phyloP scores from a whole-genome alignment of 2,329 filamentous ascomycete species.

The Colletotrichum lupini region DNA sequence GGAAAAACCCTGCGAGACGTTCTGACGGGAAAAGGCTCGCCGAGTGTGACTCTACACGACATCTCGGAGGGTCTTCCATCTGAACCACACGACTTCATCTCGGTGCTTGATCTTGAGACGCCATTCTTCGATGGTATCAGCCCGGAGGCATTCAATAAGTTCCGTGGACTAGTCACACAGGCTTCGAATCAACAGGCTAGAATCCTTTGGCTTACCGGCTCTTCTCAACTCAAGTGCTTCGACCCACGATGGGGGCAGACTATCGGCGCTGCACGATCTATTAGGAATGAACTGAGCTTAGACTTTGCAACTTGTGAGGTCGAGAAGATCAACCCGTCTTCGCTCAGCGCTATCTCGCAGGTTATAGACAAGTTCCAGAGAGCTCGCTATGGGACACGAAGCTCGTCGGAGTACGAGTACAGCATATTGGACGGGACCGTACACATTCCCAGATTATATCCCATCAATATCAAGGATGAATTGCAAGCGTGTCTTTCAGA shows the following conservation, averaged over 20 bases:
- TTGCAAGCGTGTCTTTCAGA: neutral
- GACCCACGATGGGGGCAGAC: slow-evolving; percentile 39
- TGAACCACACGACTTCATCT: slow-evolving; percentile 17
- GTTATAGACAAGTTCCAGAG: slow-evolving; percentile 1
- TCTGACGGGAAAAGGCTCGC: neutral
- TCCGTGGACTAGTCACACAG: slow-evolving; percentile 31
- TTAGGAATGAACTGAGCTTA: slow-evolving; percentile 37
- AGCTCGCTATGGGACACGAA: rapidly evolving
- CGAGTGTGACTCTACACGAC: neutral
- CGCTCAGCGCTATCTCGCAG: neutral
- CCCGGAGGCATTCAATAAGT: slow-evolving; percentile 13
- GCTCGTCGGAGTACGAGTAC: slow-evolving; percentile 16
- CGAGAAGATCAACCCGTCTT: neutral
- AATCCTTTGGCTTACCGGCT: slow-evolving; percentile 41
- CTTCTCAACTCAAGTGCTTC: slow-evolving; percentile 36
- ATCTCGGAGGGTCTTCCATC: neutral
- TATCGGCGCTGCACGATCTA: slow-evolving; percentile 37
- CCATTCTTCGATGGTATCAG: slow-evolving; percentile 35
- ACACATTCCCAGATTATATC: slow-evolving; percentile 1
- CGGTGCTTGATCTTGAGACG: slow-evolving; percentile 35
- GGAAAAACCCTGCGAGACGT: neutral
- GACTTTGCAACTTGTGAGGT: slow-evolving; percentile 25
- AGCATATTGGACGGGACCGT: neutral
- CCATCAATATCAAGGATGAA: slow-evolving; percentile 11
- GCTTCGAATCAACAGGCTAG: slow-evolving; percentile 9